These are phyloP conservation scores for Amanita pseudoporphyria DNA, from an alignment of 768 basidiomycete species.

Conservation along the genomic window DNA sequence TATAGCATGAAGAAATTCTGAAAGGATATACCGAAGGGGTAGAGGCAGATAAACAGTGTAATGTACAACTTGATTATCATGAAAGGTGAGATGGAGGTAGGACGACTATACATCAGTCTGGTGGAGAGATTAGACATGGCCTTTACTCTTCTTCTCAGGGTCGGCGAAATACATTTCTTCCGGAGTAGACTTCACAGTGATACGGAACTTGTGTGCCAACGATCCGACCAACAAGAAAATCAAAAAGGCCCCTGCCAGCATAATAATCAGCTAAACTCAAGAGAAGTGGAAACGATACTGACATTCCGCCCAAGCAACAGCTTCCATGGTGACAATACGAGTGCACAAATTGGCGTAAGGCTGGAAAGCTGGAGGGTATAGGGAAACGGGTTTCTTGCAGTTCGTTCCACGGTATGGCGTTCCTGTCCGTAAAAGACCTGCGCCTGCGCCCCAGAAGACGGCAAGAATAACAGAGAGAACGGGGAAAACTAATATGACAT, in stretches of 20 bases:
- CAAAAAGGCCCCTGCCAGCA: conserved; percentile 18
- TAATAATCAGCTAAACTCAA: not conserved
- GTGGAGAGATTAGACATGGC: not conserved
- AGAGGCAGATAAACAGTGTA: too few species aligned
- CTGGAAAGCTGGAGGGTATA: conserved; percentile 17
- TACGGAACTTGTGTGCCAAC: conserved; percentile 18
- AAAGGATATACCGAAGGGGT: too few species aligned
- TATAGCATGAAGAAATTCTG: too few species aligned
- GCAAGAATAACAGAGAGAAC: conserved; percentile 20
- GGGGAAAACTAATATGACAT: conserved; percentile 14
- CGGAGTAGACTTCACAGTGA: conserved; percentile 16
- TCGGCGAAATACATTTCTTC: conserved; percentile 17
- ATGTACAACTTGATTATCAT: not conserved
- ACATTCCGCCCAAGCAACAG: conserved; percentile 22
- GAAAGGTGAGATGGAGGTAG: not conserved
- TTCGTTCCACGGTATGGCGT: conserved; percentile 19
- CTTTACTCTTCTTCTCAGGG: conserved; percentile 8
- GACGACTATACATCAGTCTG: not conserved
- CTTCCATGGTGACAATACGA: conserved; percentile 20
- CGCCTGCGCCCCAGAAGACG: conserved; percentile 25
- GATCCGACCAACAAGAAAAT: conserved; percentile 20
- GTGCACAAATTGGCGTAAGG: conserved; percentile 18
- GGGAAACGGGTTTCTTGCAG: conserved; percentile 12
- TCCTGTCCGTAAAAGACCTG: conserved; percentile 19
- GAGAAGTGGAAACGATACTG: conserved; percentile 7